These are phyloP conservation scores for Tricholoma saponaceum DNA, from an alignment of 768 basidiomycete species.

Conservation along the genomic window DNA sequence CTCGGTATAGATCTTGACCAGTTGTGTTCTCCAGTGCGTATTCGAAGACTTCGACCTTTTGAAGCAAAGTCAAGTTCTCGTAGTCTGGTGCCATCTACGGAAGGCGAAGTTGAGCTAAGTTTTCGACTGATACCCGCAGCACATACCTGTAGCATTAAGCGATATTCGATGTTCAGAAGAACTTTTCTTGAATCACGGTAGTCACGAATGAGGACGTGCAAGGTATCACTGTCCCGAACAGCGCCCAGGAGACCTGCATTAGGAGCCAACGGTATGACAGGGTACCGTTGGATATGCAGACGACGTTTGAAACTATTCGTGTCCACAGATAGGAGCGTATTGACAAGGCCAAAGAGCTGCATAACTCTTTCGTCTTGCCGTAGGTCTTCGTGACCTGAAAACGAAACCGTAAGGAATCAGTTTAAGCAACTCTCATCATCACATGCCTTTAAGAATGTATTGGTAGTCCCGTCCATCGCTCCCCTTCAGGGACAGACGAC, in stretches of 20 bases:
- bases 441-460: constrained; percentile 81
- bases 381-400: constrained; percentile 91
- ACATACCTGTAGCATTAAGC: constrained; percentile 93
- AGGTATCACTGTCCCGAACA: constrained; percentile 93
- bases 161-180: constrained; percentile 94
- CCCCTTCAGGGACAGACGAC: constrained; percentile 82
- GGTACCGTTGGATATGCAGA: constrained; percentile 88
- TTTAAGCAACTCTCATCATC: too few species aligned
- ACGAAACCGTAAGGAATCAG: background rate
- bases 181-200: constrained; percentile 97
- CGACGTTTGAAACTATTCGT: constrained; percentile 95
- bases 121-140: background rate
- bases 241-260: constrained; percentile 93
- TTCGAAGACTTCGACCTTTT: constrained; percentile 99
- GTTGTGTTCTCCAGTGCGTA: constrained; percentile 98
- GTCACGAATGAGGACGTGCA: constrained; percentile 94
- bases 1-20: constrained; percentile 94
- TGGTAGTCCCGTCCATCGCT: constrained; percentile 93
- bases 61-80: constrained; percentile 87
- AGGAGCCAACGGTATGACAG: constrained; percentile 92
- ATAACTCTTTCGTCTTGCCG: constrained; percentile 99
- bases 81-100: constrained; percentile 97
- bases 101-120: constrained; percentile 1
- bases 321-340: constrained; percentile 89
- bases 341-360: constrained; percentile 97